phyloP scores from a whole-genome alignment of 1,284 basidiomycete genomes.

The Mrakiaceae sp. region DNA sequence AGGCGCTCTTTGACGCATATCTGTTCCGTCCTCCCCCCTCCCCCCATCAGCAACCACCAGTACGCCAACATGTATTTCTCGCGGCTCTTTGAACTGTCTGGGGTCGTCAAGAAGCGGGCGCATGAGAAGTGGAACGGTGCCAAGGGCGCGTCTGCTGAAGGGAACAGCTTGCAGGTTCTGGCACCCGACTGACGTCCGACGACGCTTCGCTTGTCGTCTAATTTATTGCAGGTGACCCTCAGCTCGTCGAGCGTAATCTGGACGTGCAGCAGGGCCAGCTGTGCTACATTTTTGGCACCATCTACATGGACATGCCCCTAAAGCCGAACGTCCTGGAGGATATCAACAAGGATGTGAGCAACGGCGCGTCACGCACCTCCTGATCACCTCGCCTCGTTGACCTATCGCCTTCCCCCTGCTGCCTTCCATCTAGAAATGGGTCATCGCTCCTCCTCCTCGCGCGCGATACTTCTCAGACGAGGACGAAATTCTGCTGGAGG shows the following conservation, averaged over 20 bases:
- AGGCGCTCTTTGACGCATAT: neutral
- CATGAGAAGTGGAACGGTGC: conserved; percentile 53
- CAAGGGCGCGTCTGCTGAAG: neutral
- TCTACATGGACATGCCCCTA: conserved; percentile 95
- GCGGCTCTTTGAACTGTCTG: conserved; percentile 53
- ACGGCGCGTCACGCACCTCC: neutral
- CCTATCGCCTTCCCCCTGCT: conserved; percentile 2
- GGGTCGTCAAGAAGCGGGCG: conserved; percentile 54
- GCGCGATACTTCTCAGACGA: conserved; percentile 63
- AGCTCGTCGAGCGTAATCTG: conserved; percentile 69
- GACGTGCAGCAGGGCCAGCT: conserved; percentile 74
- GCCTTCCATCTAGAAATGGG: conserved; percentile 54
- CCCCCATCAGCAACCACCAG: conserved; percentile 51
- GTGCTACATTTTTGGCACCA: conserved; percentile 85
- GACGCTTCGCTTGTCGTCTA: neutral
- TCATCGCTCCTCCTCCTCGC: conserved; percentile 66
- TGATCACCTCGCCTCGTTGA: neutral
- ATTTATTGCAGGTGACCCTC: conserved; percentile 48
- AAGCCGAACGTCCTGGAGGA: conserved; percentile 97
- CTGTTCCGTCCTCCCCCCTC: conserved; percentile 24
- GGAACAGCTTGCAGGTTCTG: neutral
- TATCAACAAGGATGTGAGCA: conserved; percentile 69
- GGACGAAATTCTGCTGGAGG: conserved; percentile 82
- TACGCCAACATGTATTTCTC: conserved; percentile 90
- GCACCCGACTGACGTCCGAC: neutral